Conservation (phyloP, 106 monocot genomes). For the Gastrodia elata region DNA sequence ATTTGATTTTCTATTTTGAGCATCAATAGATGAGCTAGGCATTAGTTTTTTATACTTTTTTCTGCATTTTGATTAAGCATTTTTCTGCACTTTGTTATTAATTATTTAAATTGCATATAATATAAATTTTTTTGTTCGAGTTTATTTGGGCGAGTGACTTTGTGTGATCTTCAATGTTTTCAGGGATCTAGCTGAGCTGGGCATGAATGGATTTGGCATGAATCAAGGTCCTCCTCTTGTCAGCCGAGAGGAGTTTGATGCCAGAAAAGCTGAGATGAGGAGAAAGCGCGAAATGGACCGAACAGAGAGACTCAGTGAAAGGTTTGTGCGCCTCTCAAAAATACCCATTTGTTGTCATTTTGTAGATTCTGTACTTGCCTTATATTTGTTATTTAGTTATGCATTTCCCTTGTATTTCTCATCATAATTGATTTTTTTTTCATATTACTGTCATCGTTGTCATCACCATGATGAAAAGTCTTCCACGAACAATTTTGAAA, state of each 20-base stretch:
- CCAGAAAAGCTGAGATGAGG: conserved; percentile 53
- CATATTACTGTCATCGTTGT: too few species aligned
- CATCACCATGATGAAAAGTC: too few species aligned
- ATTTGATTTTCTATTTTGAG: not conserved
- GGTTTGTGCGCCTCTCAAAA: conserved; percentile 17
- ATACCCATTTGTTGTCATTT: not conserved
- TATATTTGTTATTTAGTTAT: not conserved
- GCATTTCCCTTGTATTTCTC: too few species aligned
- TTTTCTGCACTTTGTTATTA: not conserved
- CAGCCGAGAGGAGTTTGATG: conserved; percentile 60
- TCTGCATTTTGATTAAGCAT: not conserved
- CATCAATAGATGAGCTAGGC: too few species aligned
- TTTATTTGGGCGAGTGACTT: not conserved
- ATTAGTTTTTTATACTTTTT: too few species aligned
- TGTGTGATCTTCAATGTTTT: not conserved
- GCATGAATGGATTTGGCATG: conserved; percentile 37
- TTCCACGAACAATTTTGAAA: too few species aligned
- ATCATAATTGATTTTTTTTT: too few species aligned
- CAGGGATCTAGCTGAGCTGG: conserved; percentile 69
- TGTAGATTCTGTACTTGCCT: not conserved
- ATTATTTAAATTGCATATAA: not conserved
- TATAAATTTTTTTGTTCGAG: not conserved
- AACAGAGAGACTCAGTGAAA: conserved; percentile 26
- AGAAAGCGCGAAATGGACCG: conserved; percentile 51
- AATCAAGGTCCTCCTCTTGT: conserved; percentile 47